Conservation (phyloP, 73 alveolate genomes). For the Paramecium biaurelia region DNA sequence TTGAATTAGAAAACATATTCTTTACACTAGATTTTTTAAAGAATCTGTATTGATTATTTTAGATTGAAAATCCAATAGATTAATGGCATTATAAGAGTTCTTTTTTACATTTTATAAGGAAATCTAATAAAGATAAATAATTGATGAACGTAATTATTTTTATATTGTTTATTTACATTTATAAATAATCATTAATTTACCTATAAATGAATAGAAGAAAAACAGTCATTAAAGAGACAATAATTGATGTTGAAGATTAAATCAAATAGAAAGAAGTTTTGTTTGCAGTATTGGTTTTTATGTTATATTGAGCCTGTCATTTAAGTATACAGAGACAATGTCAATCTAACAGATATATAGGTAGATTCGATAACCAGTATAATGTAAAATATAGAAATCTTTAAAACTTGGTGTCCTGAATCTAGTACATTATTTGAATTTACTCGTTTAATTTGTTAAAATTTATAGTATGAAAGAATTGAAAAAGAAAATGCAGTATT, state of each 20-base stretch:
- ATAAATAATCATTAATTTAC: neutral
- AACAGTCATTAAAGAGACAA: neutral
- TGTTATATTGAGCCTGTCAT: neutral
- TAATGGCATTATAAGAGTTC: too few species aligned
- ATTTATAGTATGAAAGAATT: neutral
- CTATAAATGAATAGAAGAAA: neutral
- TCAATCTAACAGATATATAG: neutral
- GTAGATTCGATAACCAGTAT: neutral
- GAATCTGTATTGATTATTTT: too few species aligned
- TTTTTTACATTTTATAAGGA: neutral
- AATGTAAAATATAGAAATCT: neutral
- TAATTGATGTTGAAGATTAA: neutral
- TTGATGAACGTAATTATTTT: neutral
- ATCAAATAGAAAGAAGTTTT: neutral
- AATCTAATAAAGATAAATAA: neutral
- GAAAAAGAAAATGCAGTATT: neutral
- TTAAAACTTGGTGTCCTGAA: conserved; percentile 32
- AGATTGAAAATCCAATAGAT: neutral
- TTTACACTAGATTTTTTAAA: too few species aligned
- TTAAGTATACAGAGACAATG: neutral
- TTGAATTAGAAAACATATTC: too few species aligned
- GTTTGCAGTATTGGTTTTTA: neutral
- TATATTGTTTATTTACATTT: neutral
- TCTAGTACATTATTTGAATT: conserved; percentile 1
- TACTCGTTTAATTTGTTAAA: conserved; percentile 5